Conservation (phyloP, 106 monocot species). For the Dendrobium nobile region DNA sequence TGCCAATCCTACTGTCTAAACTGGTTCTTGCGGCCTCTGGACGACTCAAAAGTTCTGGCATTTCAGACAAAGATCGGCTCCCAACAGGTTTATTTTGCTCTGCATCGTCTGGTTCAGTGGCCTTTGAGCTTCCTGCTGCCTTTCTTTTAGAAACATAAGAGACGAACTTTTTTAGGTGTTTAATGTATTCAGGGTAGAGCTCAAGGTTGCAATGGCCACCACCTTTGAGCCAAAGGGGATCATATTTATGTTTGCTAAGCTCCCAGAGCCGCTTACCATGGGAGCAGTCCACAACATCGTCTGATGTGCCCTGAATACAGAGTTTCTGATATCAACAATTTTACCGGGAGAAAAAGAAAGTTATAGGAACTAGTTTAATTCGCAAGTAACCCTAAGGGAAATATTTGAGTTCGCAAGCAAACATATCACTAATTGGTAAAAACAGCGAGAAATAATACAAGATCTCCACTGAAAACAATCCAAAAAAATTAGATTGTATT, state of each 20-base stretch:
- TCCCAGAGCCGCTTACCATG: constrained; percentile 71
- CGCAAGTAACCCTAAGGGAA: too few species aligned
- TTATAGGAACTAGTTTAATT: too few species aligned
- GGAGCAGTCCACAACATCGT: constrained; percentile 66
- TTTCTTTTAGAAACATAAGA: constrained; percentile 31
- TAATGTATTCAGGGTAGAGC: constrained; percentile 55
- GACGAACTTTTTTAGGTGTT: constrained; percentile 61
- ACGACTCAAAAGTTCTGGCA: constrained; percentile 2
- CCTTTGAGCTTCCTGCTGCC: constrained; percentile 17
- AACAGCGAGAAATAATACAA: too few species aligned
- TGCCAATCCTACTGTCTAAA: constrained; percentile 41
- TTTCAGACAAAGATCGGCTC: constrained; percentile 5
- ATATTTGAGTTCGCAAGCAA: too few species aligned
- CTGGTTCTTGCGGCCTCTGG: constrained; percentile 41
- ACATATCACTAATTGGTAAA: too few species aligned
- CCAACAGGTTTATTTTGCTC: constrained; percentile 11
- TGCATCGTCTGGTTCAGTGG: background rate
- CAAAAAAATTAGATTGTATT: too few species aligned
- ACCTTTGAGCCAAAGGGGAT: constrained; percentile 54
- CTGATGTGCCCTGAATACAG: constrained; percentile 50
- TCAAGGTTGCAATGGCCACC: constrained; percentile 71
- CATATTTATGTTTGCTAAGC: constrained; percentile 58
- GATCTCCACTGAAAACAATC: too few species aligned
- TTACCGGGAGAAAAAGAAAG: background rate
- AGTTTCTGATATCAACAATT: constrained; percentile 7